phyloP scores from a whole-genome alignment of 208 protist genomes.

The Crithidia fasciculata region DNA sequence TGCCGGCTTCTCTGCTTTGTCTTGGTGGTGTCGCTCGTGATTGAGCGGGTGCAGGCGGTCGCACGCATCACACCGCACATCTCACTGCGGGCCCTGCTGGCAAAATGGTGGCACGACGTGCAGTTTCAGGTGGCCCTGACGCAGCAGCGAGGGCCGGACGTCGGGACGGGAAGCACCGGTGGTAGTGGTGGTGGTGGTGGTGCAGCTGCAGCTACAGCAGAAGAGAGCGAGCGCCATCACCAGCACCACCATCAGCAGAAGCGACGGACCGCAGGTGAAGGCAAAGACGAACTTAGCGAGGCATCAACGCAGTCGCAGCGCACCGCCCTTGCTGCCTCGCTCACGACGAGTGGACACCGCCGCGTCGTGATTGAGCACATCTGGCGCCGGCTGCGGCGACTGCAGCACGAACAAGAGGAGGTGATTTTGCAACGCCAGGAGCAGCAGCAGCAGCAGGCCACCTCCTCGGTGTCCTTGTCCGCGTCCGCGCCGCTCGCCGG shows the following conservation, averaged over 20 bases:
- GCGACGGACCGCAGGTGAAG: background rate
- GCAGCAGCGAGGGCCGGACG: background rate
- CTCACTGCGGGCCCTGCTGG: conserved; percentile 14
- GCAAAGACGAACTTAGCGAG: background rate
- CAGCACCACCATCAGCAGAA: too few species aligned
- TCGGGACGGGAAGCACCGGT: background rate
- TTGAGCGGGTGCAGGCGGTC: conserved; percentile 15
- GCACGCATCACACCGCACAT: conserved; percentile 7
- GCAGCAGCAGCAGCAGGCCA: background rate
- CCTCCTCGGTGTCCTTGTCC: background rate
- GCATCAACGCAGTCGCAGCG: background rate
- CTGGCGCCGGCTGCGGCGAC: conserved; percentile 8
- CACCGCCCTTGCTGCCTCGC: background rate
- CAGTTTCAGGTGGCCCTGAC: conserved; percentile 17
- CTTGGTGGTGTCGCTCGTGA: conserved; percentile 8
- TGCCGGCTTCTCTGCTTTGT: background rate
- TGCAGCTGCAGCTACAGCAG: background rate
- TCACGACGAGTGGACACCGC: conserved; percentile 2
- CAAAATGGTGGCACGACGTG: conserved; percentile 34
- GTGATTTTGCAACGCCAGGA: background rate
- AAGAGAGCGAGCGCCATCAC: background rate
- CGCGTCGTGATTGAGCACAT: conserved; percentile 24
- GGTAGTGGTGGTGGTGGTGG: background rate
- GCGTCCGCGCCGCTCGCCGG: too few species aligned
- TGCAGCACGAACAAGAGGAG: conserved; percentile 13